phyloP scores from a whole-genome alignment of 495 filamentous ascomycete genomes.

The Penicillium roqueforti region DNA sequence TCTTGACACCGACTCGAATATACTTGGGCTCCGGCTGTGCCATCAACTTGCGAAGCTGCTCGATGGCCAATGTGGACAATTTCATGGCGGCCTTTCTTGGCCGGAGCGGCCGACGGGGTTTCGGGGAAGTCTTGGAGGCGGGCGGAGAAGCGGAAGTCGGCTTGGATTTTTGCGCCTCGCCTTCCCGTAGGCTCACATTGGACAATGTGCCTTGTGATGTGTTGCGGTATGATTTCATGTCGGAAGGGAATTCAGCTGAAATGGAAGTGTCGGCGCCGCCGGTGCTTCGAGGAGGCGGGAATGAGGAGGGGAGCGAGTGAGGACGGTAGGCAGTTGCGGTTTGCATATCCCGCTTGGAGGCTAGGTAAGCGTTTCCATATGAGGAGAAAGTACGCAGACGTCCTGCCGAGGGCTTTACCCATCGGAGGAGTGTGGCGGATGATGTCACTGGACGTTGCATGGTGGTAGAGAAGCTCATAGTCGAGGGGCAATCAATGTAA shows the following conservation, averaged over 20 bases:
- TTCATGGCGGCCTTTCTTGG: slow-evolving; percentile 89
- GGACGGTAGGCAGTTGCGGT: slow-evolving; percentile 76
- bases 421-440: slow-evolving; percentile 52
- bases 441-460: slow-evolving; percentile 47
- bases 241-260: slow-evolving; percentile 44
- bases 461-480: slow-evolving; percentile 37
- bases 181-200: slow-evolving; percentile 49
- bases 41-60: slow-evolving; percentile 69
- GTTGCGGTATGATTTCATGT: slow-evolving; percentile 20
- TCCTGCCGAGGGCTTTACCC: slow-evolving; percentile 40
- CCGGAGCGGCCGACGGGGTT: slow-evolving; percentile 62
- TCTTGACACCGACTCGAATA: slow-evolving; percentile 91
- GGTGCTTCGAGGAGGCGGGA: slow-evolving; percentile 64
- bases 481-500: slow-evolving; percentile 23
- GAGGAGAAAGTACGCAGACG: slow-evolving; percentile 65
- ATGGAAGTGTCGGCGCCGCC: slow-evolving; percentile 67
- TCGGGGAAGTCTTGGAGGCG: slow-evolving; percentile 33
- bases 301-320: slow-evolving; percentile 59
- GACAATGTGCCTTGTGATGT: slow-evolving; percentile 20
- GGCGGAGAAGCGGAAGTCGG: slow-evolving; percentile 29
- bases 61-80: slow-evolving; percentile 70
- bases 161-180: slow-evolving; percentile 60
- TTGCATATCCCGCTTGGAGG: slow-evolving; percentile 62
- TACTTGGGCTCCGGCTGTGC: slow-evolving; percentile 81
- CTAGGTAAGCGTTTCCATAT: slow-evolving; percentile 46